Percentiles rank a stretch among this genome's conserved stretches.
phyloP scores from a whole-genome alignment of 2,329 filamentous ascomycete genomes.

The Huntiella abstrusa region DNA sequence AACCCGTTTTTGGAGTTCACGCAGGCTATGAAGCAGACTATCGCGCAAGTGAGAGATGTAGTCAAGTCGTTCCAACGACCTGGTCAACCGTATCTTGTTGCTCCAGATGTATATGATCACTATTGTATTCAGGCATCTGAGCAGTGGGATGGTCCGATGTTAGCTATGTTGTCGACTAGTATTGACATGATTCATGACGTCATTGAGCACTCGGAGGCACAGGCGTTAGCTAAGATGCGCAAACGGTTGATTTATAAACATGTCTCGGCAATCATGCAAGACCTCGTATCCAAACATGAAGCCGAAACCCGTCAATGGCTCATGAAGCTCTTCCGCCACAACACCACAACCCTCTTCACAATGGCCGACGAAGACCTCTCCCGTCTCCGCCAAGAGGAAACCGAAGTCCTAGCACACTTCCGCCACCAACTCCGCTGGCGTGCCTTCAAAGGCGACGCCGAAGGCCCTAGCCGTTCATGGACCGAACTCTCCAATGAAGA shows the following conservation, averaged over 20 bases:
- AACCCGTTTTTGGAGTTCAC: slow-evolving; percentile 23
- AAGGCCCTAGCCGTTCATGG: slow-evolving; percentile 19
- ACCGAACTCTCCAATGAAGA: slow-evolving; percentile 31
- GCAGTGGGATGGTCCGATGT: slow-evolving; percentile 37
- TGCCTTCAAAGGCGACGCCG: slow-evolving; percentile 18
- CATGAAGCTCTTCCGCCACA: slow-evolving; percentile 29
- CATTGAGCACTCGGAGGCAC: slow-evolving; percentile 27
- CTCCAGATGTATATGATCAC: slow-evolving; percentile 39
- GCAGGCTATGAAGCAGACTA: slow-evolving; percentile 18
- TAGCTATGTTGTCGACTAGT: slow-evolving; percentile 28
- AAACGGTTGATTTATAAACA: slow-evolving; percentile 32
- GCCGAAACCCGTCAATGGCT: slow-evolving; percentile 22
- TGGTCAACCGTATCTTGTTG: slow-evolving; percentile 39
- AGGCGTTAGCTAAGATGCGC: slow-evolving; percentile 27
- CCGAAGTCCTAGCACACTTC: slow-evolving; percentile 25
- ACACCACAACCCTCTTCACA: slow-evolving; percentile 37
- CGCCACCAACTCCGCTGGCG: slow-evolving; percentile 32
- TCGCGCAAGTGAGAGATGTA: slow-evolving; percentile 32
- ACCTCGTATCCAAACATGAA: slow-evolving; percentile 25
- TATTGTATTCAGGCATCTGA: slow-evolving; percentile 37
- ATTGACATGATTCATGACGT: slow-evolving; percentile 20
- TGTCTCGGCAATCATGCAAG: slow-evolving; percentile 23
- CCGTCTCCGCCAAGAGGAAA: slow-evolving; percentile 27
- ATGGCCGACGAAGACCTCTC: slow-evolving; percentile 31
- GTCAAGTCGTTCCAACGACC: slow-evolving; percentile 35